Percentiles rank a stretch among this genome's conserved stretches.
phyloP scores from a whole-genome alignment of 306 rosid genomes.

The Begonia peltatifolia region DNA sequence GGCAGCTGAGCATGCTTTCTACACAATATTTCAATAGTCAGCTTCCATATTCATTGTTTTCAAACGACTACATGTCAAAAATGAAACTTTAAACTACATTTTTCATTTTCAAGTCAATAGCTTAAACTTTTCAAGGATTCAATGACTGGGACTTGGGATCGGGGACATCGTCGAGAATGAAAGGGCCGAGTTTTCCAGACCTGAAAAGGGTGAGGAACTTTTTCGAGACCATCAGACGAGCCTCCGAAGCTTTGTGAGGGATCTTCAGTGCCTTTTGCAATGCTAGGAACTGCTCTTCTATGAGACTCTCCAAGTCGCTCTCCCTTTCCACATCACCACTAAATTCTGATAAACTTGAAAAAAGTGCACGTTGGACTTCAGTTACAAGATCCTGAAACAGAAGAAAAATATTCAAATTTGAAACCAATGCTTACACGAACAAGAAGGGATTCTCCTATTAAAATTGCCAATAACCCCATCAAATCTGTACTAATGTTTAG shows the following conservation, averaged over 20 bases:
- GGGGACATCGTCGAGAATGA: slow-evolving; percentile 81
- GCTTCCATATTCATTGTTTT: too few species aligned
- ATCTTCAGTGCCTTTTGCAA: slow-evolving; percentile 74
- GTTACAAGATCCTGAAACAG: slow-evolving; percentile 41
- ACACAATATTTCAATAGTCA: too few species aligned
- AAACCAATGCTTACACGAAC: too few species aligned
- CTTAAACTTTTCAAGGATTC: not conserved
- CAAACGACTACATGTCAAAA: too few species aligned
- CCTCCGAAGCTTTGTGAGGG: slow-evolving; percentile 65
- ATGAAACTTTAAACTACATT: too few species aligned
- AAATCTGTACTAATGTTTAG: too few species aligned
- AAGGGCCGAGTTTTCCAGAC: slow-evolving; percentile 74
- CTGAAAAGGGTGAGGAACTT: slow-evolving; percentile 71
- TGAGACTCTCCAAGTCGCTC: slow-evolving; percentile 49
- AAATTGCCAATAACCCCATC: too few species aligned
- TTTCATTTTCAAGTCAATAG: not conserved
- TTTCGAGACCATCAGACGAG: slow-evolving; percentile 77
- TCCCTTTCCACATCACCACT: slow-evolving; percentile 27
- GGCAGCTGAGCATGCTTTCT: too few species aligned
- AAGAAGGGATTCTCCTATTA: too few species aligned
- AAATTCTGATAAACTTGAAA: slow-evolving; percentile 17
- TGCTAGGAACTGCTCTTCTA: slow-evolving; percentile 55
- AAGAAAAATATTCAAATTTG: not conserved
- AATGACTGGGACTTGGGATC: slow-evolving; percentile 9
- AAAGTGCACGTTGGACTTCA: slow-evolving; percentile 52